A percentile compares a stretch with the other conserved stretches of the same genome.
Evolutionary conservation across 306 rosid genomes (phyloP).

Genomic region (Casuarina cunninghamiana): DNA sequence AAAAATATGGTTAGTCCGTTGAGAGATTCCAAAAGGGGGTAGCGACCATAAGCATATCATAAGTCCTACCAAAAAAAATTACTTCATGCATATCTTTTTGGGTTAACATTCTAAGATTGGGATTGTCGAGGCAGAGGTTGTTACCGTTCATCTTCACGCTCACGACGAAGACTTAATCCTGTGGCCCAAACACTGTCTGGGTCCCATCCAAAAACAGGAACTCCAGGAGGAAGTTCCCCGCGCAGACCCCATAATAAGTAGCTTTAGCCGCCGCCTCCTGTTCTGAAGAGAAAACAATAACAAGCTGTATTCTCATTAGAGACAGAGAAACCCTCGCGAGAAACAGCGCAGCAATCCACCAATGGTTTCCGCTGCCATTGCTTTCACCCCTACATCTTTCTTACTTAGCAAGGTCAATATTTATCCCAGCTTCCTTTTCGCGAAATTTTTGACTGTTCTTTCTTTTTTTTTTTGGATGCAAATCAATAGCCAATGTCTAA

Average conservation of each 20-base stretch:
- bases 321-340: background rate
- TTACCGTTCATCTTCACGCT: no score
- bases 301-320: background rate
- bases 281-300: background rate
- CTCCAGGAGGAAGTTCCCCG: background rate
- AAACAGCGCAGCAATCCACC: background rate
- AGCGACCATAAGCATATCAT: no score
- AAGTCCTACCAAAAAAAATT: no score
- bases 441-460: background rate
- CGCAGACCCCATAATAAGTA: background rate
- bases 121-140: no score
- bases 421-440: background rate
- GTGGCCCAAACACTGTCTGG: no score
- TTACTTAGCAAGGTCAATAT: slow-evolving; percentile 44
- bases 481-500: background rate
- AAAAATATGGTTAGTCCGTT: no score
- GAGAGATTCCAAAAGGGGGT: no score
- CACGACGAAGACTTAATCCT: no score
- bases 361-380: slow-evolving; percentile 63
- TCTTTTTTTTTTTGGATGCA: background rate
- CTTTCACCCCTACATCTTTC: slow-evolving; percentile 50
- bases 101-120: no score
- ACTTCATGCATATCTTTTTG: no score
- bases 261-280: background rate
- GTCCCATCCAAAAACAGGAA: background rate